phyloP scores from a whole-genome alignment of 345 rosid genomes.

The Salix arbutifolia region DNA sequence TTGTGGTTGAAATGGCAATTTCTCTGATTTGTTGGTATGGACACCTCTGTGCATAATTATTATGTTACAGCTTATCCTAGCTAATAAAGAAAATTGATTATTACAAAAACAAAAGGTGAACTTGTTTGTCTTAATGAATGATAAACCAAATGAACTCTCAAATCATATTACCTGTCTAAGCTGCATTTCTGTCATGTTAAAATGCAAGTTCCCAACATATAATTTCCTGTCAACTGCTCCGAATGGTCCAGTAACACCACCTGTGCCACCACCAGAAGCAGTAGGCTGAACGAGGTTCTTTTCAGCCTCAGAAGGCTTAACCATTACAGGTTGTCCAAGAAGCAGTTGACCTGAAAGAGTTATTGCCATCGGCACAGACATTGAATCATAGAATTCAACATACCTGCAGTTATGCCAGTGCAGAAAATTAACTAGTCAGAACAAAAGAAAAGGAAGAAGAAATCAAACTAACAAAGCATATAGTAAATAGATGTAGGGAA shows the following conservation, averaged over 20 bases:
- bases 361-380: slow-evolving; percentile 98
- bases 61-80: neutral
- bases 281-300: slow-evolving; percentile 87
- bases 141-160: neutral
- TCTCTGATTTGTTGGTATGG: too few species aligned
- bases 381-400: slow-evolving; percentile 85
- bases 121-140: neutral
- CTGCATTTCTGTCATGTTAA: slow-evolving; percentile 87
- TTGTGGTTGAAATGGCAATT: too few species aligned
- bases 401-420: slow-evolving; percentile 58
- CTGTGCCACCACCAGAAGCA: slow-evolving; percentile 41
- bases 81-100: neutral
- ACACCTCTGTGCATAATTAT: neutral
- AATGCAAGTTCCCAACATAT: slow-evolving; percentile 90
- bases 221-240: slow-evolving; percentile 83
- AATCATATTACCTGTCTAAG: slow-evolving; percentile 61
- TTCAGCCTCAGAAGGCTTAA: slow-evolving; percentile 98
- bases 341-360: slow-evolving; percentile 81
- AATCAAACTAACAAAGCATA: slow-evolving; percentile 53
- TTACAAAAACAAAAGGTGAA: neutral
- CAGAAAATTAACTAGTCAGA: slow-evolving; percentile 32
- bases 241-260: slow-evolving; percentile 60
- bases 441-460: slow-evolving; percentile 14
- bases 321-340: slow-evolving; percentile 96
- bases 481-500: slow-evolving; percentile 53